Evolutionary conservation across 2,329 filamentous ascomycete species (phyloP), one percentile per base, ranked within the genome.

Genomic region (Westerdykella aurantiaca): DNA sequence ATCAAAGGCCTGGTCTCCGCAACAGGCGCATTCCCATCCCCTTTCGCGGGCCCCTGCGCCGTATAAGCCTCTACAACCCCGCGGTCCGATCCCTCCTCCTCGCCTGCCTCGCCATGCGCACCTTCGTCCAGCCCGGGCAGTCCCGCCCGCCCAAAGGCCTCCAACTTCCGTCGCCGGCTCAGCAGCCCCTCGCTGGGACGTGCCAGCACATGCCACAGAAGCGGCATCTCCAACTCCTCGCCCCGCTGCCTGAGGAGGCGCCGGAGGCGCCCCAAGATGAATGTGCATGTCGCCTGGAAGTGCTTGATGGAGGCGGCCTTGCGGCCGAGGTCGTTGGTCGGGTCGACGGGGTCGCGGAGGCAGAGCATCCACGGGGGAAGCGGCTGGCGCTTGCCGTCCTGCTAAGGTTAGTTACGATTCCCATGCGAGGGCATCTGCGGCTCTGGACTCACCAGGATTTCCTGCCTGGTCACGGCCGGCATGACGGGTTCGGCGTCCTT

Each of bases 301-400:
- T 80, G 73, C 45, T 70, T 70, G 47, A 78, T 75, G 12, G 69
- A 69, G 42, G 69, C 63, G 37, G 65, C 70, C 42, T 71, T 71
- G 35, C 66, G 63, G 29, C 80, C 80, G 1, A 82, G 68, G 53
- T 83, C 76, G 56, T 80, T 81, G 53, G 69, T 69, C 16, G 71
- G 69, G 53, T 81, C 72, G 6, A 77, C 75, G 0, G 80, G 80
- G 52, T 83, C 79, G 59, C 81, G 78, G 12, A 83, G 65, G 46
- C 69, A 76, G 39, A 82, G 66, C 39, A 77, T 57, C 46, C 55
- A 65, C 1, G 37, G 6, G 2, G 63, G 61, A 2, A 58, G 50
- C 5, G 49, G 51, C 9, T 50, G 38, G 5, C 6, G 14, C 34
- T 37, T 41, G 9, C 49, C 49, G 16, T 46, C 33, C 60, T 63